A percentile compares a stretch with the other conserved stretches of the same genome.
phyloP scores from a whole-genome alignment of 768 basidiomycete species.

The Dacryopinax spathularia region DNA sequence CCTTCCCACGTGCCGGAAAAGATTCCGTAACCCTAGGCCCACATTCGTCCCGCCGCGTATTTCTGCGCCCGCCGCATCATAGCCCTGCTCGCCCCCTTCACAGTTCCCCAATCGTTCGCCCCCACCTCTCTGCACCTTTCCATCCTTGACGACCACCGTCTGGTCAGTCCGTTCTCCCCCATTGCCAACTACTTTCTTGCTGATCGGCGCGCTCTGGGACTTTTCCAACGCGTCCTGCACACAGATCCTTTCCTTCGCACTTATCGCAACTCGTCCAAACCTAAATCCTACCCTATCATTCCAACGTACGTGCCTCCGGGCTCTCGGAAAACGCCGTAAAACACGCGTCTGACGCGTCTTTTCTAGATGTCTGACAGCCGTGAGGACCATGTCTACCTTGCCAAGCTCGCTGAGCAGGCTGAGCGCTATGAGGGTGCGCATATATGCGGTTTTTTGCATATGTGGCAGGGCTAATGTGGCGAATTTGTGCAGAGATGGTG shows the following conservation, averaged over 20 bases:
- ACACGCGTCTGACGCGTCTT: constrained; percentile 4
- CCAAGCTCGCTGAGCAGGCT: constrained; percentile 99
- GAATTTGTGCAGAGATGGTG: constrained; percentile 57
- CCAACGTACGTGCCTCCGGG: not conserved
- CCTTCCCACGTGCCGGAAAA: not conserved
- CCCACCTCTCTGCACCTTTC: not conserved
- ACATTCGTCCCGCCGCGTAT: constrained; percentile 1
- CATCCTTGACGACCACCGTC: constrained; percentile 2
- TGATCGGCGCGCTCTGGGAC: not conserved
- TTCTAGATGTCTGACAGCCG: constrained; percentile 43
- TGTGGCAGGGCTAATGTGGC: not conserved
- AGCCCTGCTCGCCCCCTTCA: not conserved
- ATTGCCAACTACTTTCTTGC: not conserved
- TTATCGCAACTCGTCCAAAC: not conserved
- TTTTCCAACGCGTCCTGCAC: not conserved
- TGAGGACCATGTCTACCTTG: constrained; percentile 98
- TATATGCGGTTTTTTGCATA: not conserved
- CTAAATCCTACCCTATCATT: not conserved
- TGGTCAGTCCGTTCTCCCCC: not conserved
- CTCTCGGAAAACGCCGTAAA: not conserved
- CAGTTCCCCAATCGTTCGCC: not conserved
- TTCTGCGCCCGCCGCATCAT: constrained; percentile 4
- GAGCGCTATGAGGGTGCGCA: constrained; percentile 90
- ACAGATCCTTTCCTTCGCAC: not conserved
- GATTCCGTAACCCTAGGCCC: constrained; percentile 4